phyloP scores from a whole-genome alignment of 805 yeast species.

The Wickerhamomyces strasburgensis region DNA sequence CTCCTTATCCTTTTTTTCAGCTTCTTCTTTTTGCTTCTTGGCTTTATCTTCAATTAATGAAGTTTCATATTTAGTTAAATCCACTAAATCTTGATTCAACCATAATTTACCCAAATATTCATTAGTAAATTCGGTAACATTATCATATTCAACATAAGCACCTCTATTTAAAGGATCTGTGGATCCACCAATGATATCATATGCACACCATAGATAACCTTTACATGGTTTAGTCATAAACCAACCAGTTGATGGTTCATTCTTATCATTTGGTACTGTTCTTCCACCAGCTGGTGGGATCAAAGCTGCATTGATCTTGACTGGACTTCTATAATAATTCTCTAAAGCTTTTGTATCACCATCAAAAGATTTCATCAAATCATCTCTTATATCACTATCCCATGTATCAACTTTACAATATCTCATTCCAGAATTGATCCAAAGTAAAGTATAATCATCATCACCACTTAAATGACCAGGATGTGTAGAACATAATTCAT shows the following conservation, averaged over 20 bases:
- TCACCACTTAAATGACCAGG: conserved; percentile 55
- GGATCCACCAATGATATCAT: conserved; percentile 43
- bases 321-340: conserved; percentile 31
- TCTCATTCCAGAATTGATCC: conserved; percentile 71
- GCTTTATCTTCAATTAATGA: conserved; percentile 6
- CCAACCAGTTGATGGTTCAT: conserved; percentile 52
- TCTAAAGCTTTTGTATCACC: conserved; percentile 4
- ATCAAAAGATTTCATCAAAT: conserved; percentile 24
- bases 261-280: conserved; percentile 19
- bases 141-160: conserved; percentile 20
- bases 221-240: conserved; percentile 44
- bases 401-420: conserved; percentile 46
- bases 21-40: conserved; percentile 4
- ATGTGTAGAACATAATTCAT: conserved; percentile 56
- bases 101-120: conserved; percentile 27
- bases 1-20: conserved; percentile 2
- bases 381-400: conserved; percentile 28
- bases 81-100: conserved; percentile 22
- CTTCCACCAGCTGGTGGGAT: conserved; percentile 43
- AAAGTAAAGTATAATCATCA: conserved; percentile 42
- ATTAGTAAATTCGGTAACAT: conserved; percentile 18
- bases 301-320: conserved; percentile 41
- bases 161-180: conserved; percentile 23
- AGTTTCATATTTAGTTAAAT: conserved; percentile 14
- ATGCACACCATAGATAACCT: conserved; percentile 59